Evolutionary conservation across 73 alveolate species (phyloP), one percentile per base, ranked within the genome.

Genomic region (Stentor coeruleus): DNA sequence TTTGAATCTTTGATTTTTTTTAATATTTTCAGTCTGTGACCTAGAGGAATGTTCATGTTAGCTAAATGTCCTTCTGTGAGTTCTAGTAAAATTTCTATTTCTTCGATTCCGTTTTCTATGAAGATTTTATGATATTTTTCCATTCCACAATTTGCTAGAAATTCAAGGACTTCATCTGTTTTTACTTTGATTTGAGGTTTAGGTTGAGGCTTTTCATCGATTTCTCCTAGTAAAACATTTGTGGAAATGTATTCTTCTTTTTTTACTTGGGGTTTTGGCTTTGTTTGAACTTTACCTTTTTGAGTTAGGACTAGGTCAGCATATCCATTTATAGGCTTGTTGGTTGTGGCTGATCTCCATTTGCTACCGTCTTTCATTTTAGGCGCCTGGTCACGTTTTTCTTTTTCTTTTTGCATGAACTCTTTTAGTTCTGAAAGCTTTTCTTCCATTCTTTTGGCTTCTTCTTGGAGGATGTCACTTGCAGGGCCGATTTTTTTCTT

Each of bases 401-500:
- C 58, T 2, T 38, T 31, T 38, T 75, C 59, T 1, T 75, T 40
- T 15, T n/a, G 26, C 59, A 75, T 40, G 38, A 75, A 75, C 14
- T 75, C 72, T 75, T 35, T 75, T 39, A 75, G 84, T 35, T 75
- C 77, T 1, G 59, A n/a, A 15, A 75, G 72, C 66, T 38, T 75
- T 0, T 15, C 72, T 75, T 75, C 83, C 83, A 75, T 75, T n/a
- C 15, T n/a, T 40, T 39, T 39, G 72, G 83, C 83, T 75, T 75
- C 83, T 75, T 75, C 83, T 75, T 75, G 59, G 20, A 75, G 33
- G 37, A 66, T 31, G 36, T 66, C 79, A 66, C 79, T 75, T 20
- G 35, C 83, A 20, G 72, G 35, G 83, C 72, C 38, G 83, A 40
- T 33, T 75, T 75, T 75, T 75, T 75, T 75, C 66, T 75, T 39